A percentile compares a stretch with the other conserved stretches of the same genome.
Conservation (phyloP, 2,329 filamentous ascomycete species). For the Penicillium sp. region DNA sequence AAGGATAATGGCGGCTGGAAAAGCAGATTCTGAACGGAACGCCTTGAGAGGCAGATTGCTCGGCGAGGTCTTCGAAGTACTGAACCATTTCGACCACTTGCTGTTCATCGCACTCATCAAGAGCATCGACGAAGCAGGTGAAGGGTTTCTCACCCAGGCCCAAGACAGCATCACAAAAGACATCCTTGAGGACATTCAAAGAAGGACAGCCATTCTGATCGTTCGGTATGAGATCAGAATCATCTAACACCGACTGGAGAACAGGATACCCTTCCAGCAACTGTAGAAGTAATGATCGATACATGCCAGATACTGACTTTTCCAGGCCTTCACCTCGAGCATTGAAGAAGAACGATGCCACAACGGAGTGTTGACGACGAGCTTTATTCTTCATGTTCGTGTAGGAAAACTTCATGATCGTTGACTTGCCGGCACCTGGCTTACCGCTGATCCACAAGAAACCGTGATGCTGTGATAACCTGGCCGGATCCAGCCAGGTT, state of each 20-base stretch:
- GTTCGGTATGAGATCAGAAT: slow-evolving; percentile 10
- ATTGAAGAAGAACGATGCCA: slow-evolving; percentile 40
- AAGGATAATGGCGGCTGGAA: slow-evolving; percentile 54
- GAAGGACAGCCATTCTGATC: slow-evolving; percentile 11
- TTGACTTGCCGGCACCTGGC: slow-evolving; percentile 46
- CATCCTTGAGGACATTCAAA: slow-evolving; percentile 29
- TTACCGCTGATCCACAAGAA: slow-evolving; percentile 51
- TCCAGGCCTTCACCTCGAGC: slow-evolving; percentile 32
- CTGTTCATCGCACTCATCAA: slow-evolving; percentile 54
- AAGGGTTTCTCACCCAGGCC: slow-evolving; percentile 26
- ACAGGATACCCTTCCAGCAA: slow-evolving; percentile 31
- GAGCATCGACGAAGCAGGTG: slow-evolving; percentile 53
- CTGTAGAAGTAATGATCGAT: slow-evolving; percentile 37
- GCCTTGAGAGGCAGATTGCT: slow-evolving; percentile 19
- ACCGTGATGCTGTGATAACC: slow-evolving; percentile 33
- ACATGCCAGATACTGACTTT: slow-evolving; percentile 36
- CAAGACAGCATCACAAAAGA: slow-evolving; percentile 22
- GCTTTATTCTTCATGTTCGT: slow-evolving; percentile 44
- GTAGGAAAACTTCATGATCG: slow-evolving; percentile 54
- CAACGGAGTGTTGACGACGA: slow-evolving; percentile 40
- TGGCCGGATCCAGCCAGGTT: slow-evolving; percentile 44
- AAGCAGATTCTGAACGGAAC: slow-evolving; percentile 44
- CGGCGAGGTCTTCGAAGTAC: slow-evolving; percentile 43
- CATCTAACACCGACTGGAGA: slow-evolving; percentile 27
- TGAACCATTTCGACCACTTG: slow-evolving; percentile 47